Base-by-base conservation (phyloP, 1,284 basidiomycete genomes). In the Naganishia sp. region DNA sequence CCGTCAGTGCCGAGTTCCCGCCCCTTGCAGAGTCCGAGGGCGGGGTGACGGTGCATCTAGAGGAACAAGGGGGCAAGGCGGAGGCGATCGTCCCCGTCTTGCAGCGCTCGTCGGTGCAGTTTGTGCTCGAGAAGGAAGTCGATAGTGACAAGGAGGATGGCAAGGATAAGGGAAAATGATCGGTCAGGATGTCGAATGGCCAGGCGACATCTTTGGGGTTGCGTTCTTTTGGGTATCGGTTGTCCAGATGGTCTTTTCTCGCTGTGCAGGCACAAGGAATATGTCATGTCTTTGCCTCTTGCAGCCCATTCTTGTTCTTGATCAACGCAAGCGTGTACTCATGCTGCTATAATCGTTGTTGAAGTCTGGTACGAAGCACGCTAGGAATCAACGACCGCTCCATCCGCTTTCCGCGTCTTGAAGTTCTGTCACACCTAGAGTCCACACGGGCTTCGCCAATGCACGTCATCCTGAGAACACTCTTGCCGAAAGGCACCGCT, bases 61-160 rank as follows among this genome's bases (percentile, higher is more conserved):
- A 6, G 15, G 52, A 54, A 17, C 50, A 32, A 6, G 23, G 18
- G 6, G 13, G 28, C 15, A 13, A 9, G 18, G 45, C 1, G 18
- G 45, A 7, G 49, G 49, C 23, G 21, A 7, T 28, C 23, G 43
- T 61, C n/a, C 39, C 47, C 13, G 47, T 50, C 3, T 43, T 61
- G 47, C 39, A 41, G 32, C 25, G 35, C 13, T 35, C 23, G 47
- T 21, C 31, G 25, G 58, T 51, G 23, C 46, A 61, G 11, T 61
- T 61, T 28, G 35, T 28, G 6, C 5, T 60, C 28, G 46, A 60
- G 3, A 45, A 50, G 17, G 54, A 56, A 9, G 41, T 28, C 28
- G 57, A 60, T 28, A 51, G 23, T 42, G 58, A 51, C 21, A 51
- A 50, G 58, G 58, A 61, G 21, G 58, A 51, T 39, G 42, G 41